Evolutionary conservation across 2,329 filamentous ascomycete genomes (phyloP), one percentile per base, ranked within the genome.

Genomic region (Arthrobotrys sphaeroides): DNA sequence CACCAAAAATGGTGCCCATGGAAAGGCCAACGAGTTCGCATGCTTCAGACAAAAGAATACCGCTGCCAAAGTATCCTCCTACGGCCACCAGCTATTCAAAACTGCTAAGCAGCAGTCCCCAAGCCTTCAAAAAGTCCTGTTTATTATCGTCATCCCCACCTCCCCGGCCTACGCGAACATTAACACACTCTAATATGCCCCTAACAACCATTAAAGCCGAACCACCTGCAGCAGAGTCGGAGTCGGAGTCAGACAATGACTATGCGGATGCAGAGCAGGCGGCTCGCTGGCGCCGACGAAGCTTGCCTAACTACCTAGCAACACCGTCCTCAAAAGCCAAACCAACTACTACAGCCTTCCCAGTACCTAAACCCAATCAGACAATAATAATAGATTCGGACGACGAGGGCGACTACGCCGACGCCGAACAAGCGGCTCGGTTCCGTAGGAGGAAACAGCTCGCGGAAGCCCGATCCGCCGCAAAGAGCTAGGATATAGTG

Each of bases 191-290:
- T 13, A 18, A 28, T 1, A 4, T 10, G 7, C n/a, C 13, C 13
- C 61, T 22, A 16, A 26, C 1, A 2, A 16, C 6, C 13, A 10
- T 31, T 5, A 38, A 55, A 22, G 16, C 16, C 1, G 51, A 22
- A 1, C 10, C 28, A 12, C 31, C 51, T 22, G 9, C n/a, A 24
- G n/a, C 18, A 9, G 65, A 76, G 10, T 75, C 72, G 6, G 72
- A 75, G 22, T 73, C 62, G 9, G 72, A 75, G 22, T 73, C 62
- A 6, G 65, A 76, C 13, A 55, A 55, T 12, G 73, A 76, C 18
- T 69, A 65, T 42, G 65, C 65, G 18, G 59, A 76, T 40, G 64
- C 73, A 10, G 73, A 70, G 36, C 73, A 70, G 57, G 64, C 65
- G 16, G 66, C 26, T 26, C 73, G 73, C 18, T 70, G 65, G 65